Percentiles rank a stretch among this genome's conserved stretches.
Conservation (phyloP, 2,329 filamentous ascomycete species). For the Sporothrix pseudoabietina region DNA sequence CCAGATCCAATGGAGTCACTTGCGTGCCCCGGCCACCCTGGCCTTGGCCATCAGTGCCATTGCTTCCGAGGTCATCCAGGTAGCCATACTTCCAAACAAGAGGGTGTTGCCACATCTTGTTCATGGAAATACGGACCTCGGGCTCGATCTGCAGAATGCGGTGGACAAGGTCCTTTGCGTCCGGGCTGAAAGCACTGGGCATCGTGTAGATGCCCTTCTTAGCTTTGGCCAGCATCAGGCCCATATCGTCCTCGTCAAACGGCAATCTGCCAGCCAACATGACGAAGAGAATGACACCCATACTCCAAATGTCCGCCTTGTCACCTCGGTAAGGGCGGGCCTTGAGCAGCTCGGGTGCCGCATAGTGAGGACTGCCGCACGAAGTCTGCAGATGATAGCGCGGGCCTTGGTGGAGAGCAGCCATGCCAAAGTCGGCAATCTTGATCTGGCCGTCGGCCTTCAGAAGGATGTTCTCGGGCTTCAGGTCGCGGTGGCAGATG, state of each 20-base stretch:
- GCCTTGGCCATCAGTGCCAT: constrained; percentile 44
- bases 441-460: constrained; percentile 78
- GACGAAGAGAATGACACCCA: constrained; percentile 86
- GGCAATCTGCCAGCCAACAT: constrained; percentile 82
- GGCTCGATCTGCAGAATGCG: constrained; percentile 80
- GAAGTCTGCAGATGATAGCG: constrained; percentile 81
- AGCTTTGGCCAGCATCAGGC: constrained; percentile 63
- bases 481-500: constrained; percentile 94
- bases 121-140: constrained; percentile 74
- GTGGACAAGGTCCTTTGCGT: constrained; percentile 76
- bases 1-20: constrained; percentile 58
- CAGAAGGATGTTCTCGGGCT: constrained; percentile 94
- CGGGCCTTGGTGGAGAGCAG: constrained; percentile 79
- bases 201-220: constrained; percentile 63
- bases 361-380: constrained; percentile 96
- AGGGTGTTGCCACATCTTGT: constrained; percentile 82
- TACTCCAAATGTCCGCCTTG: constrained; percentile 91
- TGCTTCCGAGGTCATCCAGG: constrained; percentile 68
- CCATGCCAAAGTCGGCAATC: constrained; percentile 97
- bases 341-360: constrained; percentile 85
- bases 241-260: constrained; percentile 70
- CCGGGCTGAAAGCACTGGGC: constrained; percentile 62
- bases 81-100: constrained; percentile 82
- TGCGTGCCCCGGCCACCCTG: constrained; percentile 64
- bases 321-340: constrained; percentile 78